Percentiles rank a stretch among this genome's conserved stretches.
phyloP scores from a whole-genome alignment of 768 basidiomycete genomes.

The Peribolospora baueri region DNA sequence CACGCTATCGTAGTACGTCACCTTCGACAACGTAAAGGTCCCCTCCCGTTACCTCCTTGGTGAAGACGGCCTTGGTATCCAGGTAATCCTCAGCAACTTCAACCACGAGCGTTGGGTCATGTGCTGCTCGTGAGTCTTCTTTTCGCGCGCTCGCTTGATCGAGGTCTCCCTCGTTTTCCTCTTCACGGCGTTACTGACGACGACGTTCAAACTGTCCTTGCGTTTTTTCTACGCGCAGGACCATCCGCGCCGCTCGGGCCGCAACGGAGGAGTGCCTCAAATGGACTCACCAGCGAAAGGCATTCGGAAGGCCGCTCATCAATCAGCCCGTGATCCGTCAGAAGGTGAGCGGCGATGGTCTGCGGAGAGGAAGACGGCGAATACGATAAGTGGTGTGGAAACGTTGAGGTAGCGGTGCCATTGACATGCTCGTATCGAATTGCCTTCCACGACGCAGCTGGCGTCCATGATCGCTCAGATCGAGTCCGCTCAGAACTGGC shows the following conservation, averaged over 20 bases:
- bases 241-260: conserved; percentile 36
- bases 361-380: too few species aligned
- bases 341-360: conserved; percentile 23
- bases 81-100: conserved; percentile 44
- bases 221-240: not conserved
- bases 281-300: conserved; percentile 71
- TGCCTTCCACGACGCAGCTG: conserved; percentile 17
- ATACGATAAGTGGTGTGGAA: too few species aligned
- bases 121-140: conserved; percentile 19
- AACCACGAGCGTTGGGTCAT: conserved; percentile 88
- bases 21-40: conserved; percentile 55
- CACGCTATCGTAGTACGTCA: conserved; percentile 28
- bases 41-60: conserved; percentile 73
- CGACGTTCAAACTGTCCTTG: not conserved
- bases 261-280: conserved; percentile 69
- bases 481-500: conserved; percentile 61
- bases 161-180: not conserved
- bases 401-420: too few species aligned
- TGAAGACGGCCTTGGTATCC: conserved; percentile 52
- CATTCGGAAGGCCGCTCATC: conserved; percentile 65
- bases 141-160: not conserved
- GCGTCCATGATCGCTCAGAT: conserved; percentile 69
- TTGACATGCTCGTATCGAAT: not conserved
- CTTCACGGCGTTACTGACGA: not conserved
- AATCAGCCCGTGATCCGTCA: conserved; percentile 59